phyloP scores from a whole-genome alignment of 371 early-diverging fungal species.

The Mortierella sp. region DNA sequence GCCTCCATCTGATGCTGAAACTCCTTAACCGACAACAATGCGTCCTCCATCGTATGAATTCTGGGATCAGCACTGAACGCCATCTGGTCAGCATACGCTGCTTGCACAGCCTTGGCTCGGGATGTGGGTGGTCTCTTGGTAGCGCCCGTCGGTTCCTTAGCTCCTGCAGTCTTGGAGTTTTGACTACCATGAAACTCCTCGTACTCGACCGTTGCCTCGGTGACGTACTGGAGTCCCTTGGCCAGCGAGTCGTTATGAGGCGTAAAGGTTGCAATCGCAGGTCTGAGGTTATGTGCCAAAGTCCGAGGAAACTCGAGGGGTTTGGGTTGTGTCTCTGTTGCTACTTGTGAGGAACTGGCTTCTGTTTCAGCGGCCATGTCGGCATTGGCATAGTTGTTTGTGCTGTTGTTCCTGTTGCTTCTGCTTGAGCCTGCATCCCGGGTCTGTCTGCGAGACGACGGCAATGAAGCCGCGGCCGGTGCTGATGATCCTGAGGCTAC shows the following conservation, averaged over 20 bases:
- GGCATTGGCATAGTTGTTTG: background rate
- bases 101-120: slow-evolving; percentile 28
- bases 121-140: slow-evolving; percentile 10
- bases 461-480: background rate
- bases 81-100: slow-evolving; percentile 25
- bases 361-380: background rate
- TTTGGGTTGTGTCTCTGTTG: background rate
- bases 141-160: slow-evolving; percentile 15
- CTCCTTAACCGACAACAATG: slow-evolving; percentile 17
- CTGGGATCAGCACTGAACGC: slow-evolving; percentile 42
- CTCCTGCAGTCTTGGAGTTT: slow-evolving; percentile 24
- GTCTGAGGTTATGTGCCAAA: slow-evolving; percentile 26
- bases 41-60: slow-evolving; percentile 45
- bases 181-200: slow-evolving; percentile 38
- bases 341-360: background rate
- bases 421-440: background rate
- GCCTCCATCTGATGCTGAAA: slow-evolving; percentile 30
- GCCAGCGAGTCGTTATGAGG: slow-evolving; percentile 38
- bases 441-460: background rate
- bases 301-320: slow-evolving; percentile 31
- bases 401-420: background rate
- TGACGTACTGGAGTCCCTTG: slow-evolving; percentile 35
- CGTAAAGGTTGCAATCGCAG: slow-evolving; percentile 19
- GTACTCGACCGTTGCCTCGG: slow-evolving; percentile 40
- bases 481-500: slow-evolving; percentile 24